A percentile compares a stretch with the other conserved stretches of the same genome.
phyloP scores from a whole-genome alignment of 805 yeast genomes.

The Komagataella kurtzmanii region DNA sequence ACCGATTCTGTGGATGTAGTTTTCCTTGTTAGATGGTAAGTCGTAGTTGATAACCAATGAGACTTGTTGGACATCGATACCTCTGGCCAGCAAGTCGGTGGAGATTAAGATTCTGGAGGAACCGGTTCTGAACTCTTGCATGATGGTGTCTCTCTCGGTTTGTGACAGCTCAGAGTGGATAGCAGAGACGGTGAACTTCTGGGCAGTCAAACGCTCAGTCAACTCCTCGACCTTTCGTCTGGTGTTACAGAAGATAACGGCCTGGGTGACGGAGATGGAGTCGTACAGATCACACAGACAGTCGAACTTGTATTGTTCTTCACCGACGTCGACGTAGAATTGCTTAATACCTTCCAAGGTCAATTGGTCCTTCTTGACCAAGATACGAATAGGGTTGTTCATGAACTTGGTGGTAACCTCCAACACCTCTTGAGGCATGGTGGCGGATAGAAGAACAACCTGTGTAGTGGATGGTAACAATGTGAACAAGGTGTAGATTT shows the following conservation, averaged over 20 bases:
- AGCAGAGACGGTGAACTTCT: conserved; percentile 84
- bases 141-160: conserved; percentile 84
- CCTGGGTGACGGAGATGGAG: conserved; percentile 89
- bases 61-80: conserved; percentile 97
- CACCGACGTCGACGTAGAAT: conserved; percentile 79
- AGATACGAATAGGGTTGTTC: conserved; percentile 84
- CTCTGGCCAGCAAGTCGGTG: conserved; percentile 96
- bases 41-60: conserved; percentile 93
- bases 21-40: conserved; percentile 84
- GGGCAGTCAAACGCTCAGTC: conserved; percentile 60
- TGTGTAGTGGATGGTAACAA: conserved; percentile 75
- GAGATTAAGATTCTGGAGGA: conserved; percentile 87
- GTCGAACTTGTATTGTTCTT: conserved; percentile 91
- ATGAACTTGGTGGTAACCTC: conserved; percentile 88
- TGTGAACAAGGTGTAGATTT: conserved; percentile 84
- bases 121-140: conserved; percentile 93
- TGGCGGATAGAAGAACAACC: conserved; percentile 91
- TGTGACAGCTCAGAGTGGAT: conserved; percentile 98
- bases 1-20: conserved; percentile 95
- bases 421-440: conserved; percentile 82
- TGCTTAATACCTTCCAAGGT: conserved; percentile 93
- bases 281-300: conserved; percentile 91
- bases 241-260: conserved; percentile 96
- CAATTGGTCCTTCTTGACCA: conserved; percentile 89
- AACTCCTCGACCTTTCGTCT: conserved; percentile 90